phyloP scores from a whole-genome alignment of 331 rosid genomes.

The Stylosanthes scabra region DNA sequence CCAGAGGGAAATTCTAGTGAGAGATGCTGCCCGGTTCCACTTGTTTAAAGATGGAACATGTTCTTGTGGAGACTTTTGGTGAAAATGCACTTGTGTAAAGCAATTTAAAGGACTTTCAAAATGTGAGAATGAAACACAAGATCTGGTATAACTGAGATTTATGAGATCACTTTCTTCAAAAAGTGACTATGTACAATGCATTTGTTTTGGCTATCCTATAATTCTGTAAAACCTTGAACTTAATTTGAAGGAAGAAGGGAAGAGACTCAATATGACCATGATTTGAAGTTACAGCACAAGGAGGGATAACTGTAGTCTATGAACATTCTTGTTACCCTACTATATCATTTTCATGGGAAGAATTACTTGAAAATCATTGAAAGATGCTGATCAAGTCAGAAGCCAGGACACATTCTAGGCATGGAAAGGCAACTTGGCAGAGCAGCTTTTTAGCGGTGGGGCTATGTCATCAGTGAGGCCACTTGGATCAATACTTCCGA shows the following conservation, averaged over 20 bases:
- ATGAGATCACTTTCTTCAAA: slow-evolving; percentile 19
- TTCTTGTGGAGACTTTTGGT: slow-evolving; percentile 93
- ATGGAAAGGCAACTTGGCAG: background rate
- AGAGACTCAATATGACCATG: background rate
- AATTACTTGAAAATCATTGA: background rate
- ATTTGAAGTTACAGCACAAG: background rate
- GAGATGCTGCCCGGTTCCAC: slow-evolving; percentile 81
- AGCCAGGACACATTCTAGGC: background rate
- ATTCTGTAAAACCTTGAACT: slow-evolving; percentile 1
- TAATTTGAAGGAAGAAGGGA: background rate
- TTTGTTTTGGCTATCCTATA: slow-evolving; percentile 2
- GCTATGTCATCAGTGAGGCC: background rate
- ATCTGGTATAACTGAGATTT: slow-evolving; percentile 1
- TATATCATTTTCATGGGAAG: background rate
- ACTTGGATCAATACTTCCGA: background rate
- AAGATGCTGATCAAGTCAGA: background rate
- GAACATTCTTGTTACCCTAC: background rate
- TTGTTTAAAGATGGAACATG: slow-evolving; percentile 83
- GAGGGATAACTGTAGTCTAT: background rate
- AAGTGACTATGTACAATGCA: slow-evolving; percentile 10
- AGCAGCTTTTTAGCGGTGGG: background rate
- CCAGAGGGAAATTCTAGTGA: slow-evolving; percentile 85
- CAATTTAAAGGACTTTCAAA: background rate
- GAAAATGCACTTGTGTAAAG: slow-evolving; percentile 32
- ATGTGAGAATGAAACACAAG: background rate